Conservation (phyloP, 768 basidiomycete genomes). For the Lactarius vividus region DNA sequence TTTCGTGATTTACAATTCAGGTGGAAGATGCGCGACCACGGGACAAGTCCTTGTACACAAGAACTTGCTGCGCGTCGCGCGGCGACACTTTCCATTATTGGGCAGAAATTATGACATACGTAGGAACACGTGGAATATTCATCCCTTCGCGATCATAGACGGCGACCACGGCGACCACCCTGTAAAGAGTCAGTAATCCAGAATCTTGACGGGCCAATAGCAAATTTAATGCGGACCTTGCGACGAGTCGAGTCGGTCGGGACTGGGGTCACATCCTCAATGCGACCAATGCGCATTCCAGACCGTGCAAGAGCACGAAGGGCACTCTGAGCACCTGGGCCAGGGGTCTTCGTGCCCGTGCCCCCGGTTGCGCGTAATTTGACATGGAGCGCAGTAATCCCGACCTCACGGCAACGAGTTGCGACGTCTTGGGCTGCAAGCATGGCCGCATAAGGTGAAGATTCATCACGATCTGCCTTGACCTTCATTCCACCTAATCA, state of each 20-base stretch:
- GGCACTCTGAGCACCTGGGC: slow-evolving; percentile 97
- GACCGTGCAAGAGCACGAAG: slow-evolving; percentile 97
- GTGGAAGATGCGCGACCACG: slow-evolving; percentile 56
- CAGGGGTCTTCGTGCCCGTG: slow-evolving; percentile 98
- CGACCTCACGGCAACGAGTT: slow-evolving; percentile 94
- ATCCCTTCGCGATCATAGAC: slow-evolving; percentile 54
- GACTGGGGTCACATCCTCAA: slow-evolving; percentile 97
- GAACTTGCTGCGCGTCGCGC: slow-evolving; percentile 83
- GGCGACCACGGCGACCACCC: slow-evolving; percentile 99
- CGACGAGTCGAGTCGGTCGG: slow-evolving; percentile 96
- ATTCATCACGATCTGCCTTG: slow-evolving; percentile 99
- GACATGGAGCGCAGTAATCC: slow-evolving; percentile 97
- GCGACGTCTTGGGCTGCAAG: slow-evolving; percentile 98
- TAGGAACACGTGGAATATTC: slow-evolving; percentile 33
- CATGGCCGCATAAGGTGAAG: slow-evolving; percentile 96
- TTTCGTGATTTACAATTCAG: slow-evolving; percentile 9
- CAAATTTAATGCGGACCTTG: slow-evolving; percentile 59
- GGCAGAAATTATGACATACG: slow-evolving; percentile 39
- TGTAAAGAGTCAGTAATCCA: slow-evolving; percentile 33
- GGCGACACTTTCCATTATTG: slow-evolving; percentile 65
- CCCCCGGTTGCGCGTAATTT: slow-evolving; percentile 98
- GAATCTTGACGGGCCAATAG: neutral
- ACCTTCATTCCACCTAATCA: slow-evolving; percentile 95
- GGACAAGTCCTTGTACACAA: slow-evolving; percentile 54
- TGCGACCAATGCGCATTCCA: slow-evolving; percentile 96